These are phyloP conservation scores for Pseudotulostoma volvatum DNA, from an alignment of 495 filamentous ascomycete species.

Conservation along the genomic window DNA sequence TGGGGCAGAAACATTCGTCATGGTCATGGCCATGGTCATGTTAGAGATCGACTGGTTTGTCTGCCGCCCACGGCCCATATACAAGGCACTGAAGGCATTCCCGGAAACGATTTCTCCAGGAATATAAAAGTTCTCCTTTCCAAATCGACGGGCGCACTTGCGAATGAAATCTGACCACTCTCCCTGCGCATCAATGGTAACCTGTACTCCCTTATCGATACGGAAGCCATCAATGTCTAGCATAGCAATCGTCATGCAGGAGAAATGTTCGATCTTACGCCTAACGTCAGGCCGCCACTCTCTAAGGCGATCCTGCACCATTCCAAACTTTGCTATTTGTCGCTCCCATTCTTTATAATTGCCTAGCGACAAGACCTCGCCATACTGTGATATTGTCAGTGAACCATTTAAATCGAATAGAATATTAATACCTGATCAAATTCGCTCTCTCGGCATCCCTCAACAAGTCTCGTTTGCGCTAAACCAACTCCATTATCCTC, in stretches of 20 bases:
- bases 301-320: slow-evolving; percentile 24
- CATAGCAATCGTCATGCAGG: slow-evolving; percentile 27
- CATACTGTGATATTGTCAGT: slow-evolving; percentile 11
- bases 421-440: slow-evolving; percentile 17
- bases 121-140: slow-evolving; percentile 33
- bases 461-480: slow-evolving; percentile 11
- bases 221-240: slow-evolving; percentile 34
- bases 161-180: slow-evolving; percentile 27
- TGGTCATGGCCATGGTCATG: slow-evolving; percentile 11
- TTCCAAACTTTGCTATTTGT: slow-evolving; percentile 23
- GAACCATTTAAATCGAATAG: slow-evolving; percentile 1
- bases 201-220: slow-evolving; percentile 31
- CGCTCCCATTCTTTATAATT: slow-evolving; percentile 23
- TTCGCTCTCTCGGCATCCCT: slow-evolving; percentile 17
- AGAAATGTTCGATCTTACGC: slow-evolving; percentile 20
- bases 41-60: slow-evolving; percentile 13
- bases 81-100: slow-evolving; percentile 19
- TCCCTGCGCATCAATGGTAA: slow-evolving; percentile 29
- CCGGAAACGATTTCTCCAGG: slow-evolving; percentile 29
- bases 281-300: slow-evolving; percentile 23
- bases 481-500: slow-evolving; percentile 12
- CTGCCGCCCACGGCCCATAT: slow-evolving; percentile 22
- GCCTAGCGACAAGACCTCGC: slow-evolving; percentile 26
- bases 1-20: slow-evolving; percentile 11
- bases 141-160: slow-evolving; percentile 21